Evolutionary conservation across 495 filamentous ascomycete species (phyloP).

Genomic region (Penicilliopsis zonata): DNA sequence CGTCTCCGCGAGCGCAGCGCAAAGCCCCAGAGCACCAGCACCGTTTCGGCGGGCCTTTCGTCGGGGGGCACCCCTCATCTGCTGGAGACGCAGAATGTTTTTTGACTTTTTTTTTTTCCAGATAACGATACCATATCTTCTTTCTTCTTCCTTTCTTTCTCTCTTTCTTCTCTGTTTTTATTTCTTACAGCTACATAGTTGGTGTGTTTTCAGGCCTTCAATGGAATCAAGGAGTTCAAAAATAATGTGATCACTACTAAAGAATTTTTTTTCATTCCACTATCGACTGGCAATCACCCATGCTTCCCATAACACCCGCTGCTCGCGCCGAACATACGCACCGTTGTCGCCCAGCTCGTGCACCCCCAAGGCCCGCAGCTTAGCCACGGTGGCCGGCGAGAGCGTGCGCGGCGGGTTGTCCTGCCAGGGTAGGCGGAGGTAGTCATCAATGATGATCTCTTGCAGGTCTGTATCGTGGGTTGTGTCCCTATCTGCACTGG

Average conservation of each 20-base stretch:
- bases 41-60: too few species aligned
- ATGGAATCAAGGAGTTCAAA: too few species aligned
- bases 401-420: slow-evolving; percentile 12
- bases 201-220: too few species aligned
- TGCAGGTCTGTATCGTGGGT: neutral
- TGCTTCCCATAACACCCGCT: slow-evolving; percentile 50
- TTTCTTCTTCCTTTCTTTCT: too few species aligned
- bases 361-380: slow-evolving; percentile 14
- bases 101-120: too few species aligned
- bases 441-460: slow-evolving; percentile 4
- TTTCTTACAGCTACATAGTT: too few species aligned
- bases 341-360: slow-evolving; percentile 51
- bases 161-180: too few species aligned
- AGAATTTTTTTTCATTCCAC: too few species aligned
- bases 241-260: too few species aligned
- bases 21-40: slow-evolving; percentile 17
- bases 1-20: slow-evolving; percentile 62
- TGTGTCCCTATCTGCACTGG: neutral
- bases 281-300: slow-evolving; percentile 45
- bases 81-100: too few species aligned
- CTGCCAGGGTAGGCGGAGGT: slow-evolving; percentile 4
- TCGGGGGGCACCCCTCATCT: too few species aligned
- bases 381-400: slow-evolving; percentile 11
- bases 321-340: slow-evolving; percentile 30
- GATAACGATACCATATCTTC: too few species aligned